Evolutionary conservation across 164 flowering plant species (phyloP).

Genomic region (Buxus sempervirens): DNA sequence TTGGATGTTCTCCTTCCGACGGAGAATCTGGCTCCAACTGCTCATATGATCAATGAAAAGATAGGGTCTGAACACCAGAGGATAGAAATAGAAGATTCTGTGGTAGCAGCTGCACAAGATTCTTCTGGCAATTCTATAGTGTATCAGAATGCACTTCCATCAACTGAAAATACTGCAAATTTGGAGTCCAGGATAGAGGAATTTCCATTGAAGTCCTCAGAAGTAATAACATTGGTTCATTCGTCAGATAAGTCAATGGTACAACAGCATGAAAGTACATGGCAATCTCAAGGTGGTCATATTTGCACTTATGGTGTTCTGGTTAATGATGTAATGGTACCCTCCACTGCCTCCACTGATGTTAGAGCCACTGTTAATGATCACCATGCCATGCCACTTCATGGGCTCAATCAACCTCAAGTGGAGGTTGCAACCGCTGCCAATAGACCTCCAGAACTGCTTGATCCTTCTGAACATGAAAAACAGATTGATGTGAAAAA

Average conservation of each 20-base stretch:
- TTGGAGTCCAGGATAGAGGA: slow-evolving; percentile 2
- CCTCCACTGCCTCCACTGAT: slow-evolving; percentile 10
- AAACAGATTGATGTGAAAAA: slow-evolving; percentile 25
- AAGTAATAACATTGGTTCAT: neutral
- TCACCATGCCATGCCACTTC: slow-evolving; percentile 7
- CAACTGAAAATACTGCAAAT: neutral
- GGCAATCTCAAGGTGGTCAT: slow-evolving; percentile 12
- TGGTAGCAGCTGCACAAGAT: slow-evolving; percentile 7
- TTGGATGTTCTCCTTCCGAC: slow-evolving; percentile 16
- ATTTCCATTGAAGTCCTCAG: slow-evolving; percentile 1
- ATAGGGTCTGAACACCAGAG: slow-evolving; percentile 7
- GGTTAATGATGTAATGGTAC: slow-evolving; percentile 7
- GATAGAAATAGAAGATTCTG: neutral
- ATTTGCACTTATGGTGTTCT: slow-evolving; percentile 1
- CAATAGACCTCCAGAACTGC: slow-evolving; percentile 12
- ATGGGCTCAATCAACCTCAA: slow-evolving; percentile 20
- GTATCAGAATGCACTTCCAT: slow-evolving; percentile 5
- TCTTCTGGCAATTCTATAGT: slow-evolving; percentile 9
- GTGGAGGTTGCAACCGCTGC: slow-evolving; percentile 16
- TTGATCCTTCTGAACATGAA: slow-evolving; percentile 15
- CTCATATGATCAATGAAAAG: slow-evolving; percentile 10
- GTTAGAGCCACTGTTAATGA: slow-evolving; percentile 11
- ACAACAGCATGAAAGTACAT: slow-evolving; percentile 9
- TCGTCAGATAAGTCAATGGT: slow-evolving; percentile 12
- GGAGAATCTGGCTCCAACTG: slow-evolving; percentile 2